Percentiles rank a stretch among this genome's conserved stretches.
Evolutionary conservation across 2,329 filamentous ascomycete species (phyloP).

Genomic region (Colletotrichum falcatum): DNA sequence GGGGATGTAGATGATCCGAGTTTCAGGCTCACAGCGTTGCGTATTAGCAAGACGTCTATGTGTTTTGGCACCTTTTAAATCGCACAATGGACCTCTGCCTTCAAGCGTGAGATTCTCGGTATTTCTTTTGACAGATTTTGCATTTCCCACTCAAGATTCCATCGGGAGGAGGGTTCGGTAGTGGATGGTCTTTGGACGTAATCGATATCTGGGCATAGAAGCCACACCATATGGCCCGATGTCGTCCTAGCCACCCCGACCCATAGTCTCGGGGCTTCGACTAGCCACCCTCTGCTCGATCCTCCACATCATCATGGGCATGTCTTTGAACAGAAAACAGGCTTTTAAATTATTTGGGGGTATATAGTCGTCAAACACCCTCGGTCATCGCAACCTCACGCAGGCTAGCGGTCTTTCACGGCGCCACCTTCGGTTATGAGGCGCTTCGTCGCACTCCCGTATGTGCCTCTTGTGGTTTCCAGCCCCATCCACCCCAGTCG

Average conservation of each 20-base stretch:
- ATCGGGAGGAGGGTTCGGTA: not conserved
- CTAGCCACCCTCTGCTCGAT: not conserved
- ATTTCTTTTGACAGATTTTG: not conserved
- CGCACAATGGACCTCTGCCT: not conserved
- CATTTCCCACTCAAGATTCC: not conserved
- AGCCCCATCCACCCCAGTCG: not conserved
- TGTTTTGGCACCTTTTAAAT: not conserved
- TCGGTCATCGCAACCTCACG: not conserved
- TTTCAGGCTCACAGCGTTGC: no score
- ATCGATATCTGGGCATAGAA: not conserved
- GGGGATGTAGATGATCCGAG: no score
- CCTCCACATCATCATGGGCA: not conserved
- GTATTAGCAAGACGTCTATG: no score
- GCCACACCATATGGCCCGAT: not conserved
- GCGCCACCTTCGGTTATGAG: not conserved
- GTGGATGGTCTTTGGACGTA: not conserved
- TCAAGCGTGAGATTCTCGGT: not conserved
- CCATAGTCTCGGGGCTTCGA: not conserved
- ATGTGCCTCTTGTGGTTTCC: not conserved
- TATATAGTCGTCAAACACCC: conserved; percentile 26
- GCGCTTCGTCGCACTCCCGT: not conserved
- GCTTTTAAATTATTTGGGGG: conserved; percentile 23
- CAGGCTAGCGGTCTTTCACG: not conserved
- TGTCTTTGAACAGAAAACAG: conserved; percentile 21
- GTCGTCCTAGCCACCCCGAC: not conserved